Percentiles rank a stretch among this genome's conserved stretches.
Conservation (phyloP, 1,284 basidiomycete genomes). For the Ustilago sp. region DNA sequence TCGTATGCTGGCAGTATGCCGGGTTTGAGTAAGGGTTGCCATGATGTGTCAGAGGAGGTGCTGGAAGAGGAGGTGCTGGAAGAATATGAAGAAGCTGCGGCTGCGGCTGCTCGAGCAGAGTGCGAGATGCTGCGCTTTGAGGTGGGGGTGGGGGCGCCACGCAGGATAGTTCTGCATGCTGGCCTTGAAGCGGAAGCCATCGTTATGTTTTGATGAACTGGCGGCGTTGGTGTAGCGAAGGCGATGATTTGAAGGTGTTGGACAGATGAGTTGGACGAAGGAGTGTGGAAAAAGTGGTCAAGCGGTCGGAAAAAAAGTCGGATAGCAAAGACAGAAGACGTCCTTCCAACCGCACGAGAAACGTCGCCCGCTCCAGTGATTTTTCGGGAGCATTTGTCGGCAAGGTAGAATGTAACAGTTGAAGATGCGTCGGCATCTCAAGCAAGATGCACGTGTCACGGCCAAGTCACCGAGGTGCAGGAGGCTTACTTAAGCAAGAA, state of each 20-base stretch:
- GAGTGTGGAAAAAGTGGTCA: not conserved
- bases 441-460: too few relatives aligned
- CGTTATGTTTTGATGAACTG: not conserved
- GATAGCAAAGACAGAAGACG: constrained; percentile 6
- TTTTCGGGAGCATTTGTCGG: not conserved
- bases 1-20: constrained; percentile 85
- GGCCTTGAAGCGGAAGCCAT: constrained; percentile 19
- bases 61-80: not conserved
- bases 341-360: constrained; percentile 44
- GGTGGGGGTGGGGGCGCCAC: not conserved
- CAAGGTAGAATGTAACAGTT: constrained; percentile 8
- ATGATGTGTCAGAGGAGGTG: constrained; percentile 23
- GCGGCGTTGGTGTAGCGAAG: not conserved
- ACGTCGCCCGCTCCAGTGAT: not conserved
- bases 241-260: not conserved
- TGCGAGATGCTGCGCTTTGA: constrained; percentile 11
- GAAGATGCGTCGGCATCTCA: too few relatives aligned
- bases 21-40: constrained; percentile 73
- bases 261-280: not conserved
- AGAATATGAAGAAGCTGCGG: not conserved
- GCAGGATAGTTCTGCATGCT: constrained; percentile 10
- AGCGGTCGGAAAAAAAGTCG: constrained; percentile 7
- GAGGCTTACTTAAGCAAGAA: too few relatives aligned
- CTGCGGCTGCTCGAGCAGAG: constrained; percentile 3
- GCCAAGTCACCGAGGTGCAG: too few relatives aligned